Base-by-base conservation (phyloP, 345 rosid species). In the Eutrema japonicum region DNA sequence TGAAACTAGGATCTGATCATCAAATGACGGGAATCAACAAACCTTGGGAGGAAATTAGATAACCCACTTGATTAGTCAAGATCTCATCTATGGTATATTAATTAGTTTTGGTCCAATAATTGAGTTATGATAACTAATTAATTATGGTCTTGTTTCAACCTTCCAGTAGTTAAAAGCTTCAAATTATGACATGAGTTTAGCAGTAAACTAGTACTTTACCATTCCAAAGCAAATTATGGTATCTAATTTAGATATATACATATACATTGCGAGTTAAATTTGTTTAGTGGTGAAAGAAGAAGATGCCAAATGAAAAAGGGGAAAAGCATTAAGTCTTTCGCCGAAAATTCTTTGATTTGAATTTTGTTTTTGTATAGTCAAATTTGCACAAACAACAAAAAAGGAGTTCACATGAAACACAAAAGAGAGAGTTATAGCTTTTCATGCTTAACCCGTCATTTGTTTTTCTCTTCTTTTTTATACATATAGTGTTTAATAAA, bases 331-430 rank as follows among this genome's bases (percentile, higher is more conserved):
- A 18, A 18, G 22, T 18, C 22, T 18, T 18, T 18, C 40, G 61
- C 9, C 54, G 32, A 72, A 42, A 42, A 22, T 68, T 41, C 38
- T 51, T 66, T 67, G 37, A 50, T 18, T 18, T 18, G 22, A 18
- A 18, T 18, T 18, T 18, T 18, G 22, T 18, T 37, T 10, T 14
- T 64, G 47, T 27, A 33, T 36, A 38, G 56, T 55, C 70, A 72
- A 43, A 42, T 64, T 53, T 72, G 54, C 10, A 53, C 56, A 64
- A 64, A 63, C 42, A 61, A 64, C 27, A 27, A 63, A 53, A 46
- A 33, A 1, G 33, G 18, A 33, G 33, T 71, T 47, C 68, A 54
- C 13, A 64, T 64, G 63, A 72, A 53, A 43, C 26, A 13, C 7
- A 12, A 50, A 56, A 63, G 10, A 45, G 46, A 61, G 26, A 58